phyloP scores from a whole-genome alignment of 2,329 filamentous ascomycete genomes.

The Tolypocladium endophyticum region DNA sequence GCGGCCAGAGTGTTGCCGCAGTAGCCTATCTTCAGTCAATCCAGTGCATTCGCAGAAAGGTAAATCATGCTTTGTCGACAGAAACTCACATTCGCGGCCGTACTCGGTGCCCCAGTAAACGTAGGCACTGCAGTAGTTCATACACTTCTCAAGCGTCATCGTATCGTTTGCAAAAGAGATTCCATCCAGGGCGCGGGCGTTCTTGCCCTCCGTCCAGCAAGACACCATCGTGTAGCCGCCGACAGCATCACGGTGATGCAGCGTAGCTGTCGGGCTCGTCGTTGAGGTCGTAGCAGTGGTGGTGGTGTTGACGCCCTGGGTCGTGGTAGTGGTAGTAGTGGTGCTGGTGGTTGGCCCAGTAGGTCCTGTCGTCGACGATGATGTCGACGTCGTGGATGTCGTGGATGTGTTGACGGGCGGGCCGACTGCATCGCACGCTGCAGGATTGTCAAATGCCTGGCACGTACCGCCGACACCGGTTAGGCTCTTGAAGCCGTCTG shows the following conservation, averaged over 20 bases:
- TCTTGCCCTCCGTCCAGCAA: constrained; percentile 37
- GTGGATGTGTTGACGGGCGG: constrained; percentile 6
- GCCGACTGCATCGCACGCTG: constrained; percentile 13
- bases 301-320: not conserved
- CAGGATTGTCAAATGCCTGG: constrained; percentile 24
- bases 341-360: constrained; percentile 4
- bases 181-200: constrained; percentile 30
- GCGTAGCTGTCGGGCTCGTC: constrained; percentile 1
- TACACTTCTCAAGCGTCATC: constrained; percentile 40
- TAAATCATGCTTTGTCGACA: not conserved
- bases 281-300: not conserved
- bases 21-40: constrained; percentile 21
- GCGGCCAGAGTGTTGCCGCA: constrained; percentile 32
- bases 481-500: constrained; percentile 39
- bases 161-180: constrained; percentile 30
- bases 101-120: constrained; percentile 41
- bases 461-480: constrained; percentile 34
- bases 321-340: not conserved
- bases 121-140: constrained; percentile 33
- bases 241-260: constrained; percentile 24
- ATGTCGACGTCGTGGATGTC: constrained; percentile 1
- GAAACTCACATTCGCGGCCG: constrained; percentile 34
- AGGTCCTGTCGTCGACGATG: not conserved
- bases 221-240: constrained; percentile 34
- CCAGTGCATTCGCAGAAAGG: no score